Evolutionary conservation across 176 grass and related monocot genomes (phyloP).

Genomic region (Triticum timopheevii): DNA sequence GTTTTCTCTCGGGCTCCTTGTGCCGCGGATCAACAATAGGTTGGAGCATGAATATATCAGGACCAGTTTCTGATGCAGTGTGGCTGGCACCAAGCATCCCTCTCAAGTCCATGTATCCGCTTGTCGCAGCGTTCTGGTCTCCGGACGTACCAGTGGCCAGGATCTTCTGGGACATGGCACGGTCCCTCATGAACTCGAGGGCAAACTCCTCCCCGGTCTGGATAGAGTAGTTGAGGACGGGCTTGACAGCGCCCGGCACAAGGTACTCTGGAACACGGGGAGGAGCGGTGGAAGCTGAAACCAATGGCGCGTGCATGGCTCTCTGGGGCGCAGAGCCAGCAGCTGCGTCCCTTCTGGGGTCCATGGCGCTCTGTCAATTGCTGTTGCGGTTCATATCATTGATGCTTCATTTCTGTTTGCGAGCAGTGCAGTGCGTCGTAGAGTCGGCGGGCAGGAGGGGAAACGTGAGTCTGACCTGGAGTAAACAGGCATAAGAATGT

Average conservation of each 20-base stretch:
- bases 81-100: conserved; percentile 32
- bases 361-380: conserved; percentile 37
- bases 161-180: conserved; percentile 69
- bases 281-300: conserved; percentile 31
- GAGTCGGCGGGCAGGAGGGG: neutral
- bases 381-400: neutral
- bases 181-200: conserved; percentile 93
- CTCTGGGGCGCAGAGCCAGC: conserved; percentile 31
- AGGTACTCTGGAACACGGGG: conserved; percentile 40
- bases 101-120: conserved; percentile 53
- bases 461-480: conserved; percentile 34
- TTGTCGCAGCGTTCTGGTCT: conserved; percentile 43
- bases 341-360: conserved; percentile 46
- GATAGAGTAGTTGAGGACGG: conserved; percentile 96
- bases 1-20: conserved; percentile 47
- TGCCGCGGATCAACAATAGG: conserved; percentile 33
- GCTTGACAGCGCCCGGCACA: conserved; percentile 35
- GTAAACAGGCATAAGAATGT: conserved; percentile 9
- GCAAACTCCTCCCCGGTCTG: conserved; percentile 97
- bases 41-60: conserved; percentile 50
- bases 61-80: conserved; percentile 45
- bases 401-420: neutral
- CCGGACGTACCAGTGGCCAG: conserved; percentile 39
- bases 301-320: conserved; percentile 37
- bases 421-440: neutral